Percentiles rank a stretch among this genome's conserved stretches.
Evolutionary conservation across 192 early-diverging fungal species (phyloP).

Genomic region (Entomortierella parvispora): DNA sequence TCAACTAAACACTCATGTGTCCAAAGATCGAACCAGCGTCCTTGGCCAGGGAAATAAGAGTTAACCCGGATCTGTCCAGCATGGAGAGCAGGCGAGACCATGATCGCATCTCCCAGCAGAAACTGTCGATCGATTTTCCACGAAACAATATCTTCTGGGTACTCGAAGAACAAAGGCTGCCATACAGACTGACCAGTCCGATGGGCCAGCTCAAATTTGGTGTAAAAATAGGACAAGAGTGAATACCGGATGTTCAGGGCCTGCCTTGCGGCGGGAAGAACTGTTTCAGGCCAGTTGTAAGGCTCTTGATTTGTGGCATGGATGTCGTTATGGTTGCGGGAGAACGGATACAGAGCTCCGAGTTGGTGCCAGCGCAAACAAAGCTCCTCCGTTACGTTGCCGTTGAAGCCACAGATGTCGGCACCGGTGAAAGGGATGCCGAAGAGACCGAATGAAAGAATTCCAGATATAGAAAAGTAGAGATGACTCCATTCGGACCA

Average conservation of each 20-base stretch:
- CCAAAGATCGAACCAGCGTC: conserved; percentile 72
- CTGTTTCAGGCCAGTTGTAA: conserved; percentile 62
- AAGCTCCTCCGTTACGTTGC: conserved; percentile 68
- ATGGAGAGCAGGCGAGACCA: conserved; percentile 69
- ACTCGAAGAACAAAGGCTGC: conserved; percentile 67
- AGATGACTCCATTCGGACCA: conserved; percentile 65
- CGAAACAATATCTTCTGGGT: conserved; percentile 37
- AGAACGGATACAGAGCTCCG: conserved; percentile 71
- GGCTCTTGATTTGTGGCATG: conserved; percentile 64
- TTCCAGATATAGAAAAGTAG: conserved; percentile 65
- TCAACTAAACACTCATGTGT: conserved; percentile 43
- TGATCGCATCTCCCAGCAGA: conserved; percentile 64
- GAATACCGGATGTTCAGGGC: conserved; percentile 66
- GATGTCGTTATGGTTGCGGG: conserved; percentile 72
- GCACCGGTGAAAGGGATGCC: conserved; percentile 77
- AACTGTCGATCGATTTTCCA: conserved; percentile 66
- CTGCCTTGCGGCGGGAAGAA: conserved; percentile 64
- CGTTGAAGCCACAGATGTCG: conserved; percentile 77
- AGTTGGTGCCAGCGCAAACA: conserved; percentile 73
- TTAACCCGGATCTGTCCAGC: conserved; percentile 59
- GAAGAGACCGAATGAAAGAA: conserved; percentile 73
- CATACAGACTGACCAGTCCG: conserved; percentile 63
- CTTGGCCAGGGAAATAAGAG: conserved; percentile 67
- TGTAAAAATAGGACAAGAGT: conserved; percentile 72
- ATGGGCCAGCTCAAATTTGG: conserved; percentile 58